These are phyloP conservation scores for Helenozyma baotianmanensis DNA, from an alignment of 805 yeast genomes.

Conservation along the genomic window DNA sequence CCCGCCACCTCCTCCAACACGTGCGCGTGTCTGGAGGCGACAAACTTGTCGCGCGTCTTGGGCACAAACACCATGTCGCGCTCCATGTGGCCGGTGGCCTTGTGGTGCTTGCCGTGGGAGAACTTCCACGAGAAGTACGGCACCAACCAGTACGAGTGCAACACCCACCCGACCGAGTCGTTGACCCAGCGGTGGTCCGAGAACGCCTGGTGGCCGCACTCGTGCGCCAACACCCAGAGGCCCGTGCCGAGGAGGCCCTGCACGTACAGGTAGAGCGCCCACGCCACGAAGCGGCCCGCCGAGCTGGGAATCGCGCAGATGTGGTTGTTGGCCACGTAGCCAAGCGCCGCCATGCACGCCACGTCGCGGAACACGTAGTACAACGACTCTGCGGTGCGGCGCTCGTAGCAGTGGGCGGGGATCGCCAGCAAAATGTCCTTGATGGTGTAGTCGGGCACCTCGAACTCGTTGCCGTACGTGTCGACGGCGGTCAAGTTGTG, in stretches of 20 bases:
- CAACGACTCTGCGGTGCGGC: slow-evolving; percentile 51
- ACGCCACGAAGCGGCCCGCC: slow-evolving; percentile 47
- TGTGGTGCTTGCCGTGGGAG: slow-evolving; percentile 84
- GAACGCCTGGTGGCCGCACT: slow-evolving; percentile 89
- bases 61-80: slow-evolving; percentile 88
- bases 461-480: slow-evolving; percentile 61
- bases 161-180: slow-evolving; percentile 77
- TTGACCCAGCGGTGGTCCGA: slow-evolving; percentile 67
- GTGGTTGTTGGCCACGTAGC: slow-evolving; percentile 48
- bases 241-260: slow-evolving; percentile 74
- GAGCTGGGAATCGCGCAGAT: slow-evolving; percentile 39
- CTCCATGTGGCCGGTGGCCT: slow-evolving; percentile 78
- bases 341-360: slow-evolving; percentile 43
- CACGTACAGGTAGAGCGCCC: slow-evolving; percentile 51
- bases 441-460: slow-evolving; percentile 71
- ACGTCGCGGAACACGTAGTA: slow-evolving; percentile 69
- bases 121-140: slow-evolving; percentile 88
- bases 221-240: slow-evolving; percentile 83
- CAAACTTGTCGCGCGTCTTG: slow-evolving; percentile 54
- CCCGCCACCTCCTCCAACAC: slow-evolving; percentile 54
- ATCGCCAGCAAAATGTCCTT: slow-evolving; percentile 70
- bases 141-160: slow-evolving; percentile 74
- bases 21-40: slow-evolving; percentile 31
- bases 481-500: slow-evolving; percentile 44
- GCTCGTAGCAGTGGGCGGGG: slow-evolving; percentile 70